A percentile compares a stretch with the other conserved stretches of the same genome.
Conservation (phyloP, 2,329 filamentous ascomycete genomes). For the Hypomyces perniciosus region DNA sequence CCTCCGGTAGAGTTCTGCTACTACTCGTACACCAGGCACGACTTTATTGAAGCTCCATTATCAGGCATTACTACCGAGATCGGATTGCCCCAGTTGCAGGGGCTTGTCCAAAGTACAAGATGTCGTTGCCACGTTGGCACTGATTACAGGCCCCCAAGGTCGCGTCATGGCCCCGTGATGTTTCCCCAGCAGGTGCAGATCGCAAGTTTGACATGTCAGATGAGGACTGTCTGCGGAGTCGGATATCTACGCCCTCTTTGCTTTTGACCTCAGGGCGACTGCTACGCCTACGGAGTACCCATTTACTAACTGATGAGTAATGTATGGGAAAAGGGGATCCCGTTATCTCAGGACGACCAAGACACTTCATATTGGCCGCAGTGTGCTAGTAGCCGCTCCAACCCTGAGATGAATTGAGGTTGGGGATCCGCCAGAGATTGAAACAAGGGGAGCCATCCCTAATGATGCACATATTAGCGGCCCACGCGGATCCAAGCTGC, state of each 20-base stretch:
- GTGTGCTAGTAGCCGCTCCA: neutral
- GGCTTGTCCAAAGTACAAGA: neutral
- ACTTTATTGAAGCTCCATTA: slow-evolving; percentile 1
- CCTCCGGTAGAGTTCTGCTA: neutral
- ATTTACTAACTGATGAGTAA: neutral
- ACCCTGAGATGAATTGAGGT: neutral
- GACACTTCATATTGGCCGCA: neutral
- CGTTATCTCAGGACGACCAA: neutral
- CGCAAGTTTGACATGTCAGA: slow-evolving; percentile 4
- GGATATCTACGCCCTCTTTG: slow-evolving; percentile 5
- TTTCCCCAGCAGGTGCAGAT: slow-evolving; percentile 7
- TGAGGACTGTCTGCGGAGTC: slow-evolving; percentile 4
- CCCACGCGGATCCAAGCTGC: neutral
- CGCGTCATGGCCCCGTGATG: slow-evolving; percentile 2
- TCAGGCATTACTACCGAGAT: neutral
- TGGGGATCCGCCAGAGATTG: neutral
- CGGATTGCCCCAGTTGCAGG: neutral
- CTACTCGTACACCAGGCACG: neutral
- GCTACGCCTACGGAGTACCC: no score
- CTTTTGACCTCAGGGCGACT: neutral
- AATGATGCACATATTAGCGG: neutral
- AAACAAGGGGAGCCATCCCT: neutral
- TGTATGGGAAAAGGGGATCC: neutral
- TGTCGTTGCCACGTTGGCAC: slow-evolving; percentile 12
- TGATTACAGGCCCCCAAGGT: neutral